phyloP scores from a whole-genome alignment of 768 basidiomycete genomes.

The Leucosporidium creatinivorum region DNA sequence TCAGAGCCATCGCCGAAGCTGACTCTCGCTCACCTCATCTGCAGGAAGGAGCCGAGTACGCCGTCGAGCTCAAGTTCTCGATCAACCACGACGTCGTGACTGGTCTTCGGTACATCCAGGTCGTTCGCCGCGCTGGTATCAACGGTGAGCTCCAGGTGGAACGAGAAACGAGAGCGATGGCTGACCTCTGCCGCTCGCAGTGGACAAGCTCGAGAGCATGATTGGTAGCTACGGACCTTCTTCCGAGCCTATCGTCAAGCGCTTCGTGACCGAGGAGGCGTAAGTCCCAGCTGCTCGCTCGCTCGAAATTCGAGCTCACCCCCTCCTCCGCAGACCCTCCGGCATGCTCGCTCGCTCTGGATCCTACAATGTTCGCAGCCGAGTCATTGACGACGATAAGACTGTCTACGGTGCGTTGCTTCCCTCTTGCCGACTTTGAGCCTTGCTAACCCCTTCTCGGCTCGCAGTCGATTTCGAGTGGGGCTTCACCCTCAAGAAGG shows the following conservation, averaged over 20 bases:
- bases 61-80: conserved; percentile 62
- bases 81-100: conserved; percentile 77
- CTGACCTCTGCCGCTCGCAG: conserved; percentile 44
- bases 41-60: conserved; percentile 41
- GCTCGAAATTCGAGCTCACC: background rate
- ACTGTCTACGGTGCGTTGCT: conserved; percentile 49
- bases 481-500: conserved; percentile 84
- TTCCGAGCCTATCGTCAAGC: conserved; percentile 63
- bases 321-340: conserved; percentile 47
- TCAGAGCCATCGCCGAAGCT: background rate
- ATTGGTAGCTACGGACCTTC: conserved; percentile 83
- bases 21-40: too few species aligned
- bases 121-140: conserved; percentile 71
- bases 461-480: conserved; percentile 62
- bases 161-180: background rate
- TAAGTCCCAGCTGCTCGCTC: background rate
- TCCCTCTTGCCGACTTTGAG: background rate
- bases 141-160: conserved; percentile 50
- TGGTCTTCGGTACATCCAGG: conserved; percentile 57
- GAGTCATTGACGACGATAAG: conserved; percentile 81
- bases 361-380: conserved; percentile 66
- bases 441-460: background rate
- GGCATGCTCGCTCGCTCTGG: conserved; percentile 79
- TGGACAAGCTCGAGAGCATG: conserved; percentile 90
- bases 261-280: conserved; percentile 61